These are phyloP conservation scores for Chenopodium quinoa DNA, from an alignment of 148 eudicot genomes.

Conservation along the genomic window DNA sequence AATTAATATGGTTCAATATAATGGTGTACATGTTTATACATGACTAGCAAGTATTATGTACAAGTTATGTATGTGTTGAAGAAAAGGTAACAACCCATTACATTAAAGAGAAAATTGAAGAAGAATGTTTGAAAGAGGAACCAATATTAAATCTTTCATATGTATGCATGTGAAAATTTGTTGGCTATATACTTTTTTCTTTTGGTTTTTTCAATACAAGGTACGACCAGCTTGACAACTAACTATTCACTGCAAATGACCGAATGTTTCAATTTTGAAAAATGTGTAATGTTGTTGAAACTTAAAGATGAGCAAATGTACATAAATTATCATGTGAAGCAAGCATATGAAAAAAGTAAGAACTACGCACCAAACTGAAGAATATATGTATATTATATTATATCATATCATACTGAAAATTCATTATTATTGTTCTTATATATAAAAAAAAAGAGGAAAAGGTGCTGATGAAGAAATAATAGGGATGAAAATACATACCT, in stretches of 20 bases:
- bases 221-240: not conserved
- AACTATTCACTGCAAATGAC: not conserved
- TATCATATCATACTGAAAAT: no score
- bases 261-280: no score
- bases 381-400: no score
- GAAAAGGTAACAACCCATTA: not conserved
- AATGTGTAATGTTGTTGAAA: no score
- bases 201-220: not conserved
- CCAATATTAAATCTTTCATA: not conserved
- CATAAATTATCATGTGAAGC: no score
- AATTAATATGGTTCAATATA: not conserved
- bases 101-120: not conserved
- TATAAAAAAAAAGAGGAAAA: not conserved
- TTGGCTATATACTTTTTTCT: not conserved
- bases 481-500: conserved; percentile 18
- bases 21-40: no score
- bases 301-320: no score
- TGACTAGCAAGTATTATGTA: no score
- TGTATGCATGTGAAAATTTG: not conserved
- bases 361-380: no score
- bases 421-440: not conserved
- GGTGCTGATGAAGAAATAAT: not conserved
- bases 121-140: not conserved
- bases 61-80: no score
- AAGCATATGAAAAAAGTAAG: no score